Base-by-base conservation (phyloP, 345 rosid species). In the Balakata baccata region DNA sequence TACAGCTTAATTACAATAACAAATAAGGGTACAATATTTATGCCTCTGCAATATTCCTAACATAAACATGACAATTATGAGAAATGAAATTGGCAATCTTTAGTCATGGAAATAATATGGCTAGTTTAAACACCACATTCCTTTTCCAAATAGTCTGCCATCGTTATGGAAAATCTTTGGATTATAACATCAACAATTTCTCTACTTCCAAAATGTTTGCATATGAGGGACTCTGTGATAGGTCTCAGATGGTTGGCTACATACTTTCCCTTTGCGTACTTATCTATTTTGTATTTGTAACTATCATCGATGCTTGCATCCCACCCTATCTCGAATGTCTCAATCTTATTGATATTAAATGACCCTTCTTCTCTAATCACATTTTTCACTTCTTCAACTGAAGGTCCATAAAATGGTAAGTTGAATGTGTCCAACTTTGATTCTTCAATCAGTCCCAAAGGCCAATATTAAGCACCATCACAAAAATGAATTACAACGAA, bases 361-460 rank as follows among this genome's bases (percentile, higher is more conserved):
- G 81, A 74, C 14, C 70, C 75, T 61, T 81, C 77, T 12, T 16
- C 6, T 20, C 62, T 50, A 9, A 77, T 60, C 61, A 66, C 74
- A 0, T 67, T 59, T 59, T 8, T 74, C 50, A 77, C 71, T 76
- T 80, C 81, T 53, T 77, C 70, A 11, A 61, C 59, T 9, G 63
- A 50, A 6, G 71, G 59, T 20, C 14, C 66, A 34, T 70, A 77
- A 9, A 64, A 20, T 10, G 81, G 81, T 12, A 77, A 16, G 34
- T 77, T 74, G 69, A 64, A 77, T 3, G 61, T 17, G 29, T 81
- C 84, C 45, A 81, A 61, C n/a, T 65, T 69, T 39, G 65, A 54
- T 47, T 73, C 75, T 45, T 77, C 69, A 39, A 73, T 67, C 23
- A 73, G 8, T 17, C 84, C 82, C 79, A 75, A 47, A 4, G 39